Percentiles rank a stretch among this genome's conserved stretches.
Conservation (phyloP, 2,329 filamentous ascomycete species). For the Scortechinia acanthostroma region DNA sequence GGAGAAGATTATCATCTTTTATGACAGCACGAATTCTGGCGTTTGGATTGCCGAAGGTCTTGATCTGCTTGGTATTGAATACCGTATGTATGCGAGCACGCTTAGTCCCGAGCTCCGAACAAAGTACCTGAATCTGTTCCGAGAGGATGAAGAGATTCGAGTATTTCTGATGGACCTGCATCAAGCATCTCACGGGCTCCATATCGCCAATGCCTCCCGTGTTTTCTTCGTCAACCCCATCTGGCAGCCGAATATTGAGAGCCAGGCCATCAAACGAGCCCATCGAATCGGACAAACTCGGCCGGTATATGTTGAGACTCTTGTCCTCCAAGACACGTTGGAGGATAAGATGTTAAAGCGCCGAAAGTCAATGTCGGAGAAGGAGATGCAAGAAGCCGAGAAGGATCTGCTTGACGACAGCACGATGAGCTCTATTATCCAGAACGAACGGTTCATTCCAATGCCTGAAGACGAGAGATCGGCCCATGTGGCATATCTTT, state of each 20-base stretch:
- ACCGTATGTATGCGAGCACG: neutral
- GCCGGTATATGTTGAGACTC: slow-evolving; percentile 53
- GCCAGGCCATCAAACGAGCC: slow-evolving; percentile 61
- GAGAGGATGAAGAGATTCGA: slow-evolving; percentile 40
- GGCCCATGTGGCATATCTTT: neutral
- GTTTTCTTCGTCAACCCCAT: slow-evolving; percentile 62
- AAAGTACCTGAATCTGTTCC: slow-evolving; percentile 49
- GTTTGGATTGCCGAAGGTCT: slow-evolving; percentile 58
- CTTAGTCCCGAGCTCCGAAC: slow-evolving; percentile 31
- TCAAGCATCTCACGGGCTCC: slow-evolving; percentile 55
- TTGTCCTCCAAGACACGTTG: slow-evolving; percentile 50
- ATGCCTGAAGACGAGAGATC: neutral
- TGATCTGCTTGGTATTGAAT: slow-evolving; percentile 27
- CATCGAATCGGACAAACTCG: slow-evolving; percentile 58
- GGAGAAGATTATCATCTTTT: slow-evolving; percentile 64
- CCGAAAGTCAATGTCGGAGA: slow-evolving; percentile 46
- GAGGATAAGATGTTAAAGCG: slow-evolving; percentile 55
- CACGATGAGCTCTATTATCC: neutral
- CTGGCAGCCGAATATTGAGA: slow-evolving; percentile 52
- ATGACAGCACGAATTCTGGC: slow-evolving; percentile 55
- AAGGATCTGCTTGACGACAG: neutral
- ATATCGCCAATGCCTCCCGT: slow-evolving; percentile 51
- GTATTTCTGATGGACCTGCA: slow-evolving; percentile 59
- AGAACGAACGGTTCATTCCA: neutral
- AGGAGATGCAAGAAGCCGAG: neutral